Conservation (phyloP, 2,329 filamentous ascomycete species). For the Neurospora sp. region DNA sequence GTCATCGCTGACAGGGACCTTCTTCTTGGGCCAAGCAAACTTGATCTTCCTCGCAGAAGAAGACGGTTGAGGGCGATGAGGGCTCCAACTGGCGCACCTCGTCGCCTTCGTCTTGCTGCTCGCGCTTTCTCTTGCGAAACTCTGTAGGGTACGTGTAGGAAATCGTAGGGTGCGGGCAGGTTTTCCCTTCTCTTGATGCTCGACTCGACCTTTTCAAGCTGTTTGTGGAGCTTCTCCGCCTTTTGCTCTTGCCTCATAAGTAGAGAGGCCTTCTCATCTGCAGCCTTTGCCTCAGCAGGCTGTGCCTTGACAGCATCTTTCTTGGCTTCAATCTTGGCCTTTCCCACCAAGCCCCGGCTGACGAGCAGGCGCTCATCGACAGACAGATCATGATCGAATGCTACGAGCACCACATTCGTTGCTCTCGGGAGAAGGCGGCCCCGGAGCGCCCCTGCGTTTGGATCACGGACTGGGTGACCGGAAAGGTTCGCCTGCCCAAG, state of each 20-base stretch:
- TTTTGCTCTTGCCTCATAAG: slow-evolving; percentile 32
- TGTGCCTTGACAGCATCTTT: slow-evolving; percentile 23
- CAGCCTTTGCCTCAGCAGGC: slow-evolving; percentile 46
- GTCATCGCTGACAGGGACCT: neutral
- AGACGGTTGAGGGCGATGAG: slow-evolving; percentile 28
- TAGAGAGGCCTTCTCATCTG: slow-evolving; percentile 33
- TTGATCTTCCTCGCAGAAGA: neutral
- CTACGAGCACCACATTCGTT: no score
- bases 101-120: slow-evolving; percentile 56
- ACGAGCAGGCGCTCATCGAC: no score
- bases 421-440: no score
- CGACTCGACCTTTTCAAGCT: slow-evolving; percentile 61
- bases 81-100: slow-evolving; percentile 45
- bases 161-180: neutral
- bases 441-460: no score
- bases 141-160: neutral
- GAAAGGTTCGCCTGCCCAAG: no score
- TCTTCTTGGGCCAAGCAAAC: neutral
- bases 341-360: slow-evolving; percentile 14
- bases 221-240: slow-evolving; percentile 51
- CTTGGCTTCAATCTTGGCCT: slow-evolving; percentile 50
- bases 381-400: no score
- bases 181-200: slow-evolving; percentile 48
- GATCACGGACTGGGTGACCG: no score
- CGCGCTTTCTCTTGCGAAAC: slow-evolving; percentile 49